phyloP scores from a whole-genome alignment of 805 yeast species.

The Yamadazyma paraphyllophila region DNA sequence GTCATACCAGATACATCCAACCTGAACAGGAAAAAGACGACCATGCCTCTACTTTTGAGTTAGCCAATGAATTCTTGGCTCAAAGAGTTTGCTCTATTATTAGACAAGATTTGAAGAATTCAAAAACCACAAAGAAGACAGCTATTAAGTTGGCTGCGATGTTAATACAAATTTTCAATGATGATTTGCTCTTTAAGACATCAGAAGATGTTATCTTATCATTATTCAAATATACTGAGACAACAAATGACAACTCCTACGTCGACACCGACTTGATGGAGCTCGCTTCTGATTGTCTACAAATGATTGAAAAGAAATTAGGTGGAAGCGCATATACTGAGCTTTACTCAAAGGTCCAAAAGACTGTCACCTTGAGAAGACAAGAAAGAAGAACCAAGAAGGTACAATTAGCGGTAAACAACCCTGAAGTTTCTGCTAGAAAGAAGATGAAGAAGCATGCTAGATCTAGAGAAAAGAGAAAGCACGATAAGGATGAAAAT shows the following conservation, averaged over 20 bases:
- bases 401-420: constrained; percentile 69
- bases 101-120: constrained; percentile 61
- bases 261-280: constrained; percentile 51
- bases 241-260: constrained; percentile 39
- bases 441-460: constrained; percentile 76
- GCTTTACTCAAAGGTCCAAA: constrained; percentile 63
- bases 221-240: constrained; percentile 47
- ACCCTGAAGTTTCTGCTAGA: constrained; percentile 80
- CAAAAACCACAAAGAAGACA: constrained; percentile 60
- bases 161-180: constrained; percentile 48
- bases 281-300: constrained; percentile 63
- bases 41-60: constrained; percentile 17
- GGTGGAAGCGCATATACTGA: constrained; percentile 69
- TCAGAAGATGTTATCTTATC: constrained; percentile 55
- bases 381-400: constrained; percentile 73
- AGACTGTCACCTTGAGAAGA: constrained; percentile 57
- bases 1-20: constrained; percentile 31
- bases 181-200: constrained; percentile 37
- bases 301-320: constrained; percentile 61
- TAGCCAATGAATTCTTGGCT: constrained; percentile 60
- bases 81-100: constrained; percentile 60
- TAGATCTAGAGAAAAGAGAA: constrained; percentile 74
- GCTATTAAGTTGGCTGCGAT: constrained; percentile 71
- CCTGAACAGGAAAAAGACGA: neutral
- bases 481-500: constrained; percentile 68